Evolutionary conservation across 2,329 filamentous ascomycete genomes (phyloP), one percentile per base, ranked within the genome.

Genomic region (Penicillium sp.): DNA sequence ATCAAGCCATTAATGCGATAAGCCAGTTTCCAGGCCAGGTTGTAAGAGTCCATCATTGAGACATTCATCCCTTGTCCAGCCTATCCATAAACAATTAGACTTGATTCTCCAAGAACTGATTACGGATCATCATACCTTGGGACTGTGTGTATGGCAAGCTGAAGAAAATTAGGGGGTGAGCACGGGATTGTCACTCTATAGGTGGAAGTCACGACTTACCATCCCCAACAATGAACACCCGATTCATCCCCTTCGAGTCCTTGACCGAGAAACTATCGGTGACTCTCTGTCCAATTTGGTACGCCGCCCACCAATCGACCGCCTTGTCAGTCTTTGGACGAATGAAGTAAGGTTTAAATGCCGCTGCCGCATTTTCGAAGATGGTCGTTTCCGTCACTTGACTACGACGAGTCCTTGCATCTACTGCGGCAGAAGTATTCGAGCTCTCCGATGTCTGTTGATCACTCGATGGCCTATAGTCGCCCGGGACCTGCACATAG

Each of bases 1-100:
- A 66, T 59, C 34, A 70, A 59, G 2, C 70, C 70, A 13, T 68
- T 58, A 39, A 72, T 55, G 4, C 63, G 61, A 42, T 67, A 63
- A 25, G 58, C 61, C 5, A 73, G 54, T 48, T 72, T 72, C 70
- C 69, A 72, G 3, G 65, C 68, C 4, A 72, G 57, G 29, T 73
- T 72, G 59, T 66, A 65, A 0, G 62, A 68, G 53, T 73, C 86
- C 44, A 86, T 74, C 70, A 89, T 88, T 3, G 84, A 85, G 0
- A 85, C 86, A 61, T 89, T 89, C 86, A 89, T 89, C 28, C 85
- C 85, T 66, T 88, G 85, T 1, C 85, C 85, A 29, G 85, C 85
- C 73, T 72, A 11, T 9, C 13, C 4, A 9, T 39, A 32, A 27
- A 27, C 32, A 43, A 32, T 26, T 13, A 9, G n/a, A 6, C 24